A percentile compares a stretch with the other conserved stretches of the same genome.
Evolutionary conservation across 2,329 filamentous ascomycete genomes (phyloP).

Genomic region (Pseudofabraea citricarpa): DNA sequence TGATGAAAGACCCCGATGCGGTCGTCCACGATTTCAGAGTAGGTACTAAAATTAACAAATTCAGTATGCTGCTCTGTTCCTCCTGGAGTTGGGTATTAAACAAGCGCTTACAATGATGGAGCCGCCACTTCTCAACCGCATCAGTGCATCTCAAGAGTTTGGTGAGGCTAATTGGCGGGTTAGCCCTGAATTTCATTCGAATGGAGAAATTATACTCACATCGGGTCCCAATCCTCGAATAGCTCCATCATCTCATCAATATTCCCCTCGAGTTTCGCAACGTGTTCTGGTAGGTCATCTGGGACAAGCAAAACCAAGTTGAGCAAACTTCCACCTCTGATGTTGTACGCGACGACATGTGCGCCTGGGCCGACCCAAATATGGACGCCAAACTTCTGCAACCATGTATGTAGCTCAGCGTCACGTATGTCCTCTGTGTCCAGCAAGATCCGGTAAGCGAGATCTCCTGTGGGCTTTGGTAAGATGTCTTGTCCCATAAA

Average conservation of each 20-base stretch:
- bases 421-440: slow-evolving; percentile 34
- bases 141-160: too few species aligned
- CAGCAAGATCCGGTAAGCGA: slow-evolving; percentile 37
- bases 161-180: too few species aligned
- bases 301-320: slow-evolving; percentile 39
- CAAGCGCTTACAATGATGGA: too few species aligned
- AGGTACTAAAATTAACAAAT: too few species aligned
- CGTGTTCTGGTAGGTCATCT: slow-evolving; percentile 26
- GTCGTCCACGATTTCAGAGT: too few species aligned
- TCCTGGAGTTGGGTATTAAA: too few species aligned
- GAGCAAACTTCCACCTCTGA: slow-evolving; percentile 33
- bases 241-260: slow-evolving; percentile 33
- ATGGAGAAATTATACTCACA: background rate
- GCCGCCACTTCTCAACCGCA: too few species aligned
- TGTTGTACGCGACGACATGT: slow-evolving; percentile 36
- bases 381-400: slow-evolving; percentile 33
- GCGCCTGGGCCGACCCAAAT: slow-evolving; percentile 40
- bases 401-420: slow-evolving; percentile 30
- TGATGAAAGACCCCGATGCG: too few species aligned
- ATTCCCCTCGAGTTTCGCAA: slow-evolving; percentile 28
- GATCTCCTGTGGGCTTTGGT: slow-evolving; percentile 37
- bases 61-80: too few species aligned
- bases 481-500: slow-evolving; percentile 38
- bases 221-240: slow-evolving; percentile 36
- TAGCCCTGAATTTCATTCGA: too few species aligned